Evolutionary conservation across 2,329 filamentous ascomycete genomes (phyloP).

Genomic region (Colletotrichum truncatum): DNA sequence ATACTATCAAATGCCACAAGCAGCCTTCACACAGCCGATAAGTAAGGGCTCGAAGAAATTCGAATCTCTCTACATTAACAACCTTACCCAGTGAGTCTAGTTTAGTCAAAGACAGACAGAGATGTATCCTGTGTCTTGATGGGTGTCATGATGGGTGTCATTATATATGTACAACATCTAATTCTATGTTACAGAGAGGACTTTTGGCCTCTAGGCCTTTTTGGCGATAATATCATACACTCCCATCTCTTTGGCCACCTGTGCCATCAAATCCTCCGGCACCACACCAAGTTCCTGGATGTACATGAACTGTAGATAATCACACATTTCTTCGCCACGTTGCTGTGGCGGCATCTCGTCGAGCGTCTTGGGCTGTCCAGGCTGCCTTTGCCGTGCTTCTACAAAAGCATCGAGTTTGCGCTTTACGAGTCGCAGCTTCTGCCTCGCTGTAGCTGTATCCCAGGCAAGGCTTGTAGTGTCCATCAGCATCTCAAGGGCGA

Average conservation of each 20-base stretch:
- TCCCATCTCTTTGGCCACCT: constrained; percentile 53
- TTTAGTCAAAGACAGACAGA: no score
- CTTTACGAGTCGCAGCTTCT: constrained; percentile 52
- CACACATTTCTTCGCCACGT: constrained; percentile 50
- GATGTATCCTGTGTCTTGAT: no score
- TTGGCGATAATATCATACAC: constrained; percentile 42
- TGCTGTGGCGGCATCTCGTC: constrained; percentile 46
- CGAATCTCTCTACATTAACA: no score
- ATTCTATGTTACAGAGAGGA: constrained; percentile 13
- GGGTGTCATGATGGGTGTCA: constrained; percentile 23
- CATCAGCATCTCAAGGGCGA: constrained; percentile 57
- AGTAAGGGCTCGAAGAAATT: no score
- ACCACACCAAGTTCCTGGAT: constrained; percentile 39
- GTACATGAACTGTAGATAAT: constrained; percentile 51
- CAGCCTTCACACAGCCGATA: no score
- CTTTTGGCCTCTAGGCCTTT: not conserved
- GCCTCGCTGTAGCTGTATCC: constrained; percentile 49
- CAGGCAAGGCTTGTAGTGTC: constrained; percentile 54
- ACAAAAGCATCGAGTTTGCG: constrained; percentile 47
- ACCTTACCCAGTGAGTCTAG: no score
- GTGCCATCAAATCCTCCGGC: constrained; percentile 37
- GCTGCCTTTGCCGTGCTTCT: constrained; percentile 34
- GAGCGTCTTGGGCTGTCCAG: constrained; percentile 39
- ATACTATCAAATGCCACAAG: no score
- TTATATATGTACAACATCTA: constrained; percentile 20